Evolutionary conservation across 768 basidiomycete species (phyloP), one percentile per base, ranked within the genome.

Genomic region (Boletus rufocinnamomeus): DNA sequence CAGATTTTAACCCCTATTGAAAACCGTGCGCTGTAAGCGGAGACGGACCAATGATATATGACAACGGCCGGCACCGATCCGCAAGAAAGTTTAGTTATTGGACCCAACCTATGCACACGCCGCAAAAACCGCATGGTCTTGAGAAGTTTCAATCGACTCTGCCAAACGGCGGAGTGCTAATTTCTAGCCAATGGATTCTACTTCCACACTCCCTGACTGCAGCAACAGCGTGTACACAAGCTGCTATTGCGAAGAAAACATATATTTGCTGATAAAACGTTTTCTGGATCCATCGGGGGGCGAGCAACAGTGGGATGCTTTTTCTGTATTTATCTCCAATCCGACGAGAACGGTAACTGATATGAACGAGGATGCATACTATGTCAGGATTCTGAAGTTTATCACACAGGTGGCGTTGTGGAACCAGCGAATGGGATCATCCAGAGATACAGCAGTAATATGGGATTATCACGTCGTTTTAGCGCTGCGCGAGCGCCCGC

Each of bases 381-480:
- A 5, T 1, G 10, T 21, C 27, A 25, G 21, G 37, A 44, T 38
- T 44, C 57, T 63, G 4, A 68, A 44, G 35, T 41, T 48, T 56
- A 50, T 55, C 32, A 30, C 38, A 57, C 61, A 88, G 88, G 83
- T 88, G 37, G 85, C 84, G 28, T 67, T 91, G 46, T 88, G 84
- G 84, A 76, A 75, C 57, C 88, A 89, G 70, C 82, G 79, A 61
- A 73, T 72, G 28, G 76, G 78, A 14, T 59, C 58, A 17, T 65
- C 71, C 17, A 66, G 63, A 30, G 72, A 72, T 37, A 63, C 54
- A 4, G 71, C 80, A 43, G 80, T 89, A 21, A 71, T 89, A 43
- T 90, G 88, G 88, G 88, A 91, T 68, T 90, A 91, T 71, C 88
- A 90, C 65, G 87, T 86, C 63, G 71, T 91, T 43, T 78, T 88